phyloP scores from a whole-genome alignment of 208 protist genomes.

The Histomonas meleagridis region DNA sequence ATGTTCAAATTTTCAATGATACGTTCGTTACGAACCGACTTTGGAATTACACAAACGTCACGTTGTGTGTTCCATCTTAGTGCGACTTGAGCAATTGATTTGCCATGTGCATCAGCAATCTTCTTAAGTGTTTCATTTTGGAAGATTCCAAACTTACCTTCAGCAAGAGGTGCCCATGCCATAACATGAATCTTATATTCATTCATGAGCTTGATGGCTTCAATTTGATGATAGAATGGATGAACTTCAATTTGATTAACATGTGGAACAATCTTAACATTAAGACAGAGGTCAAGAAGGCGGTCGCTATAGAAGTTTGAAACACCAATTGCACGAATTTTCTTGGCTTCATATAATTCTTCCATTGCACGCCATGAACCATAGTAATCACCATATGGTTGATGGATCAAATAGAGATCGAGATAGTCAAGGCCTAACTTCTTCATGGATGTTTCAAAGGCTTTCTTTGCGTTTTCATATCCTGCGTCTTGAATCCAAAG shows the following conservation, averaged over 20 bases:
- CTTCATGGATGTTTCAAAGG: background rate
- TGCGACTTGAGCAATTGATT: background rate
- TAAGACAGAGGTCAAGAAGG: too few relatives aligned
- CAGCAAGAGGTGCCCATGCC: background rate
- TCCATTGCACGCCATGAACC: background rate
- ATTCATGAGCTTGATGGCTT: background rate
- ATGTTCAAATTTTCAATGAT: background rate
- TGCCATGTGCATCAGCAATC: background rate
- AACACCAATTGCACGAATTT: conserved; percentile 30
- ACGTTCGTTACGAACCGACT: background rate
- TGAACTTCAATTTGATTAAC: background rate
- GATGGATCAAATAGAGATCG: background rate
- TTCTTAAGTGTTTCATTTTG: background rate
- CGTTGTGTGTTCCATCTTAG: background rate
- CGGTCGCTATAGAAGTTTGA: background rate
- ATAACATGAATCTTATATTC: background rate
- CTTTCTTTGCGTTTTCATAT: background rate
- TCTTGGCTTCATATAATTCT: background rate
- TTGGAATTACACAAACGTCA: background rate
- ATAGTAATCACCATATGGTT: background rate
- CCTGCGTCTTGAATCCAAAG: background rate
- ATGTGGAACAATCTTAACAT: too few relatives aligned
- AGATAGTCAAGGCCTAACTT: background rate
- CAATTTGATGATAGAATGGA: background rate
- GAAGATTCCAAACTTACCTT: background rate